Base-by-base conservation (phyloP, 2,329 filamentous ascomycete genomes). In the Fusarium tanahbumbuense region DNA sequence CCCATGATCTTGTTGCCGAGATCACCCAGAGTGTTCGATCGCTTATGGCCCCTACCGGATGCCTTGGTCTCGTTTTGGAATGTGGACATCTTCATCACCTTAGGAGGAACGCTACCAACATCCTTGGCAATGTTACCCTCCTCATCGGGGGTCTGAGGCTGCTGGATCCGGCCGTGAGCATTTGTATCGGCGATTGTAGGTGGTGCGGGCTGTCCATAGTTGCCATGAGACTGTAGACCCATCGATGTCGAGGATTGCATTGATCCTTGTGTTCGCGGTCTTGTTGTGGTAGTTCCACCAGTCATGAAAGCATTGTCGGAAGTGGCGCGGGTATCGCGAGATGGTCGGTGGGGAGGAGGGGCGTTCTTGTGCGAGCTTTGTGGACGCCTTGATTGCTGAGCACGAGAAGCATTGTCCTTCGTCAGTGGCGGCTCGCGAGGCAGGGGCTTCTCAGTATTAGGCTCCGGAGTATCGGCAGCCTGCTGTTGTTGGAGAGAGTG, bases 131-230 rank as follows among this genome's bases (percentile, higher is more conserved):
- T 87, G 16, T 90, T 87, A 55, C 88, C 85, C 22, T 91, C 92
- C 32, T 95, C 93, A 70, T 88, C 89, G 5, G 60, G 66, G 41
- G 74, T 77, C 2, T 74, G 72, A 75, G 92, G 92, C 78, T 97
- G 95, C 71, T 96, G 92, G 75, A 98, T 93, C 68, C 92, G 92
- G 68, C 94, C 95, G 78, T 97, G 92, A 6, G 88, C 94, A 79
- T 96, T 97, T 55, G 94, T 96, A 73, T 92, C 91, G 50, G 94
- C 94, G 64, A 98, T 91, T 49, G 93, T 89, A 30, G 96, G 94
- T 58, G 93, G 93, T 47, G 91, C 91, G 50, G 95, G 96, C 80
- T 97, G 93, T 70, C 93, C 93, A 79, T 98, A 98, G 49, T 78
- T 81, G 52, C 61, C 92, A 91, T 78, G 92, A 87, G 89, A 71